Conservation (phyloP, 176 grass and related monocot species). For the Musa acuminata region DNA sequence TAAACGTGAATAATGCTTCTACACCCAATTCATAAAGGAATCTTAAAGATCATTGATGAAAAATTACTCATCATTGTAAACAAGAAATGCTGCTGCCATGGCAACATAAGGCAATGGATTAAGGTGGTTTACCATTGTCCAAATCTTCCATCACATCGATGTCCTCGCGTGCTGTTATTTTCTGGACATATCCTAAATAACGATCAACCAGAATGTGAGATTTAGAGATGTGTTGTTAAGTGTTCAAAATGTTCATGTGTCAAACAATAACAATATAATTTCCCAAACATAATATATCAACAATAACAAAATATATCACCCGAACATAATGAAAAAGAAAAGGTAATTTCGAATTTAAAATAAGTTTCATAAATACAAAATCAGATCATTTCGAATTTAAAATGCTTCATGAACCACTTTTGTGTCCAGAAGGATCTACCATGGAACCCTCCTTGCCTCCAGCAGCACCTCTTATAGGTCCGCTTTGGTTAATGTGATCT, state of each 20-base stretch:
- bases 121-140: slow-evolving; percentile 58
- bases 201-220: slow-evolving; percentile 6
- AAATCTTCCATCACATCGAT: slow-evolving; percentile 76
- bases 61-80: background rate
- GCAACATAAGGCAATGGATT: slow-evolving; percentile 5
- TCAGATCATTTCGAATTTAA: too few species aligned
- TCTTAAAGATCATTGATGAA: background rate
- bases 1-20: background rate
- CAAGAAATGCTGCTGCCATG: background rate
- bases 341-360: too few species aligned
- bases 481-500: too few species aligned
- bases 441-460: too few species aligned
- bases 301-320: too few species aligned
- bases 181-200: slow-evolving; percentile 82
- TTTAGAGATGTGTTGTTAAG: slow-evolving; percentile 1
- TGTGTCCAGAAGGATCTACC: too few species aligned
- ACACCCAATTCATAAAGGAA: background rate
- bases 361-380: too few species aligned
- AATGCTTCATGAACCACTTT: too few species aligned
- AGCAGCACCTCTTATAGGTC: too few species aligned
- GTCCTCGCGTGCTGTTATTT: slow-evolving; percentile 64
- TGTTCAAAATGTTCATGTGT: background rate
- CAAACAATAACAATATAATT: too few species aligned
- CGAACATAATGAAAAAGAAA: too few species aligned
- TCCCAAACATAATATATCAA: too few species aligned